Percentiles rank a stretch among this genome's conserved stretches.
Conservation (phyloP, 768 basidiomycete genomes). For the Boletus tomentosulus region DNA sequence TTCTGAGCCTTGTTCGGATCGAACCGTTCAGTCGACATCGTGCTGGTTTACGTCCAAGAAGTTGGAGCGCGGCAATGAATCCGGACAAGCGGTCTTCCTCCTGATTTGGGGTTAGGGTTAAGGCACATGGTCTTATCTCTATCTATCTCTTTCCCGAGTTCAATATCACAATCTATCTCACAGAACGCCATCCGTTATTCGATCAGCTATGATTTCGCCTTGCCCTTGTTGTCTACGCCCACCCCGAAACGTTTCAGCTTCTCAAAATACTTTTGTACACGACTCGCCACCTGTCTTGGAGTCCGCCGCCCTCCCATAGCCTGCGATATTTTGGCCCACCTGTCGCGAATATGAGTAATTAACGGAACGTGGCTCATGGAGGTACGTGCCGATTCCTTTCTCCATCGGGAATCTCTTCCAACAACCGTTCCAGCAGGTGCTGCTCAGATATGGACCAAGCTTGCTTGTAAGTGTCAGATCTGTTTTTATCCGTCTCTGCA, state of each 20-base stretch:
- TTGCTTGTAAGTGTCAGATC: conserved; percentile 72
- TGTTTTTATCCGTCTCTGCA: conserved; percentile 22
- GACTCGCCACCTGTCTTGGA: conserved; percentile 81
- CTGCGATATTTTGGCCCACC: conserved; percentile 77
- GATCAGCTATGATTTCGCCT: conserved; percentile 17
- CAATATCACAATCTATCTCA: neutral
- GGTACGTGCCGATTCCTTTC: conserved; percentile 64
- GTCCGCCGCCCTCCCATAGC: conserved; percentile 78
- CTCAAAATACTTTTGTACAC: conserved; percentile 85
- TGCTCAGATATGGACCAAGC: conserved; percentile 77
- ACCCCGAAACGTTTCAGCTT: conserved; percentile 76
- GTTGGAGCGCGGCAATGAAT: neutral
- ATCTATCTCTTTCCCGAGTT: neutral
- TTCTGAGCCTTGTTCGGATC: conserved; percentile 94
- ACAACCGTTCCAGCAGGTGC: conserved; percentile 65
- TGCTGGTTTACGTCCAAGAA: conserved; percentile 21
- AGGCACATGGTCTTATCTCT: neutral
- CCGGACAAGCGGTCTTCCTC: neutral
- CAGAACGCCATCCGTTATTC: neutral
- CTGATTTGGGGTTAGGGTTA: conserved; percentile 20
- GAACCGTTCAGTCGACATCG: conserved; percentile 54
- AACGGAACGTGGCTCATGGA: neutral
- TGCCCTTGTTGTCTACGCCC: conserved; percentile 33
- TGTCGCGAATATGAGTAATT: conserved; percentile 25
- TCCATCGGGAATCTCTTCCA: conserved; percentile 74